A percentile compares a stretch with the other conserved stretches of the same genome.
phyloP scores from a whole-genome alignment of 2,329 filamentous ascomycete species.

The Aspergillus neoniger region DNA sequence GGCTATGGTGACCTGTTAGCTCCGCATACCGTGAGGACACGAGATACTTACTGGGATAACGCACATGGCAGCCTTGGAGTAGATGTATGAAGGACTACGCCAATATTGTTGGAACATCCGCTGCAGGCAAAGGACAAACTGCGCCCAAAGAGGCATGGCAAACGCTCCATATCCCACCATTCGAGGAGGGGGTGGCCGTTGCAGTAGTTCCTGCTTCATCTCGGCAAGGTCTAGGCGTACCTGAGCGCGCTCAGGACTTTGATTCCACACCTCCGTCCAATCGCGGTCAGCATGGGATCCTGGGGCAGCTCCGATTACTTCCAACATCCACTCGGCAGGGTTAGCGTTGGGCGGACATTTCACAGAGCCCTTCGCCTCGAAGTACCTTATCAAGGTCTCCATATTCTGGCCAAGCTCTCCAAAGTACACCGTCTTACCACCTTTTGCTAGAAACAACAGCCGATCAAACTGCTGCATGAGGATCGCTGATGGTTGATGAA shows the following conservation, averaged over 20 bases:
- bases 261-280: slow-evolving; percentile 63
- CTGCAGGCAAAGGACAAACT: slow-evolving; percentile 66
- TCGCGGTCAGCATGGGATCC: slow-evolving; percentile 61
- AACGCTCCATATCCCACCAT: slow-evolving; percentile 70
- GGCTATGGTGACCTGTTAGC: slow-evolving; percentile 43
- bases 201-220: slow-evolving; percentile 32
- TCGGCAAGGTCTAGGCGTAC: slow-evolving; percentile 52
- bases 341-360: slow-evolving; percentile 64
- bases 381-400: slow-evolving; percentile 60
- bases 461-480: slow-evolving; percentile 80
- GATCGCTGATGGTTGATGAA: slow-evolving; percentile 90
- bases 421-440: slow-evolving; percentile 68
- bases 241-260: slow-evolving; percentile 55
- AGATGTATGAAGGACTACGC: slow-evolving; percentile 84
- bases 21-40: slow-evolving; percentile 30
- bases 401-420: slow-evolving; percentile 64
- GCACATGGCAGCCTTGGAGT: slow-evolving; percentile 73
- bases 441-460: slow-evolving; percentile 62
- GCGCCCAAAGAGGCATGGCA: slow-evolving; percentile 68
- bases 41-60: slow-evolving; percentile 62
- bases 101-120: slow-evolving; percentile 89
- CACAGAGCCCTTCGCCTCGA: slow-evolving; percentile 62
- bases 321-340: slow-evolving; percentile 68
- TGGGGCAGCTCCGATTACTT: slow-evolving; percentile 58
- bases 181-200: slow-evolving; percentile 38